Evolutionary conservation across 2,329 filamentous ascomycete species (phyloP).

Genomic region (Zasmidium cellare): DNA sequence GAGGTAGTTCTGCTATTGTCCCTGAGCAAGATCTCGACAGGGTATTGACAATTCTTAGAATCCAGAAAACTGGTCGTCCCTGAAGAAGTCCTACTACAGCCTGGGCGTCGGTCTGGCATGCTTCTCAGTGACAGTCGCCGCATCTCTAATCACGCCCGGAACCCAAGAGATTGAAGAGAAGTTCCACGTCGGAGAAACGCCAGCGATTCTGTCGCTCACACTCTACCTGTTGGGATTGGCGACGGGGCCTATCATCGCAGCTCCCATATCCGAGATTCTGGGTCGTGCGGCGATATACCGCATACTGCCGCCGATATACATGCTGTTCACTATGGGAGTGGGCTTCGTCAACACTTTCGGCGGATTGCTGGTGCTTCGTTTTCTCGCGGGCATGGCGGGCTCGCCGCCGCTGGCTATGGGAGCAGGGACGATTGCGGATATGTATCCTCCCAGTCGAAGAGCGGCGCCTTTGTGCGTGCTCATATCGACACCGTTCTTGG

Average conservation of each 20-base stretch:
- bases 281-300: conserved; percentile 56
- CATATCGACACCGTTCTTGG: conserved; percentile 26
- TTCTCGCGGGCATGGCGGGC: conserved; percentile 55
- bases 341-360: conserved; percentile 22
- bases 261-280: conserved; percentile 36
- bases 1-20: too few relatives aligned
- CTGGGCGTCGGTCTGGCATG: neutral
- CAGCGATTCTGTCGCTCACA: conserved; percentile 23
- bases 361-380: conserved; percentile 39
- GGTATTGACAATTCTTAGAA: conserved; percentile 1
- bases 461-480: conserved; percentile 28
- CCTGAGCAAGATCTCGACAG: too few relatives aligned
- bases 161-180: conserved; percentile 25
- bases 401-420: conserved; percentile 51
- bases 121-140: conserved; percentile 31
- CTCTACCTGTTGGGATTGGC: conserved; percentile 26
- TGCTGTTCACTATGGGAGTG: conserved; percentile 41
- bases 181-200: conserved; percentile 43
- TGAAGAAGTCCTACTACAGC: conserved; percentile 2
- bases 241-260: conserved; percentile 8
- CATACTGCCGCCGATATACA: conserved; percentile 42
- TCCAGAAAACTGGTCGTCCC: conserved; percentile 15
- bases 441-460: conserved; percentile 24
- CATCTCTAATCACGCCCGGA: conserved; percentile 20
- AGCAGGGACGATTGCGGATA: conserved; percentile 33